Evolutionary conservation across 2,329 filamentous ascomycete species (phyloP), one percentile per base, ranked within the genome.

Genomic region (Diaporthe vexans): DNA sequence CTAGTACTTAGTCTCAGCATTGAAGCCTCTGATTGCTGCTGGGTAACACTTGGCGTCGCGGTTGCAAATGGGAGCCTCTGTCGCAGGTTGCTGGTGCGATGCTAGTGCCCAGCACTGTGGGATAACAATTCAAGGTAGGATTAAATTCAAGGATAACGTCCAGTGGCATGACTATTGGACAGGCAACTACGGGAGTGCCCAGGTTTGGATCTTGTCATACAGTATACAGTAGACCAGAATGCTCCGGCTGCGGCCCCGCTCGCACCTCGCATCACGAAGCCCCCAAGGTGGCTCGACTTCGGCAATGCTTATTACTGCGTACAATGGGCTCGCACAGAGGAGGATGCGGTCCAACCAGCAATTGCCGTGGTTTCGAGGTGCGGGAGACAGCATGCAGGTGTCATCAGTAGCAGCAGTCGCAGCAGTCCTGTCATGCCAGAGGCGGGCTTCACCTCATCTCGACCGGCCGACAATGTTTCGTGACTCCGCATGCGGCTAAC

Each of bases 351-450:
- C 29, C 43, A 51, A 24, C 43, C 26, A 65, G 29, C 21, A 68
- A 68, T 13, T 52, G 63, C 63, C 63, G 48, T 54, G 63, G 21
- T 26, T 24, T 67, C 46, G 63, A 54, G 33, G 19, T 37, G n/a
- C n/a, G 46, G 48, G 48, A 68, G 8, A 54, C 29, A 2, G 52
- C 63, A 68, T 54, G 63, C 48, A 68, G 63, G 46, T 37, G 13
- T 67, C 61, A 35, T 67, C 46, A 67, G 61, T 67, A 2, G 11
- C 4, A 17, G 13, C 10, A 43, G 61, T 67, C 11, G 11, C 4
- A 17, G 13, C 10, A 43, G 4, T 43, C 19, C 37, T 40, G 61
- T 26, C 61, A 52, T 67, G 61, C 46, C 46, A 67, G 63, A 19
- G 33, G 29, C 17, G 35, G 56, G 8, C 40, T 43, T 51, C 37